Conservation (phyloP, 116 monocot genomes). For the Papilionanthe hybrid region DNA sequence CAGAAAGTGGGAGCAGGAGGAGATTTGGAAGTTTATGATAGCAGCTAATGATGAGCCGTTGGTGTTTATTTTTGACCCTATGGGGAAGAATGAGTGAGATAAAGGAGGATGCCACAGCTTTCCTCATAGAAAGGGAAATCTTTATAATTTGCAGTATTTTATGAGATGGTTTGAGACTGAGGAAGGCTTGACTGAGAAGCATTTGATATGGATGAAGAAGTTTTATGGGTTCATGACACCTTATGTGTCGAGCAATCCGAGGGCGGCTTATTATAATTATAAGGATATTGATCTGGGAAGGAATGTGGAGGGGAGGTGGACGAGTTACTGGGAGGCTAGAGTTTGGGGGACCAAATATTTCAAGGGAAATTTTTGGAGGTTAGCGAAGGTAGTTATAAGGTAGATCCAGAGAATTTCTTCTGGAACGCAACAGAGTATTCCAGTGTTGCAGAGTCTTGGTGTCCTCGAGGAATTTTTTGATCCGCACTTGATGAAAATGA, state of each 20-base stretch:
- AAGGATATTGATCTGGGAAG: slow-evolving; percentile 10
- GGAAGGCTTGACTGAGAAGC: slow-evolving; percentile 9
- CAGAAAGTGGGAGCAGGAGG: slow-evolving; percentile 6
- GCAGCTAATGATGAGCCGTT: background rate
- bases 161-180: slow-evolving; percentile 23
- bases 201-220: slow-evolving; percentile 34
- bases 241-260: slow-evolving; percentile 16
- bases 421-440: slow-evolving; percentile 9
- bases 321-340: background rate
- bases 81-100: slow-evolving; percentile 24
- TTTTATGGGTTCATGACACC: slow-evolving; percentile 30
- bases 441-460: slow-evolving; percentile 22
- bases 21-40: slow-evolving; percentile 31
- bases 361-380: slow-evolving; percentile 8
- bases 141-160: slow-evolving; percentile 41
- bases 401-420: slow-evolving; percentile 10
- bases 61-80: slow-evolving; percentile 29
- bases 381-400: background rate
- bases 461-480: too few species aligned
- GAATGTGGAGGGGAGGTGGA: background rate
- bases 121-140: slow-evolving; percentile 34
- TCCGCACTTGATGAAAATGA: too few species aligned
- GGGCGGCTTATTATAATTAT: slow-evolving; percentile 5
- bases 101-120: slow-evolving; percentile 22
- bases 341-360: slow-evolving; percentile 4